Percentiles rank a stretch among this genome's conserved stretches.
phyloP scores from a whole-genome alignment of 352 stramenopile species.

The Globisporangium cylindrosporum region DNA sequence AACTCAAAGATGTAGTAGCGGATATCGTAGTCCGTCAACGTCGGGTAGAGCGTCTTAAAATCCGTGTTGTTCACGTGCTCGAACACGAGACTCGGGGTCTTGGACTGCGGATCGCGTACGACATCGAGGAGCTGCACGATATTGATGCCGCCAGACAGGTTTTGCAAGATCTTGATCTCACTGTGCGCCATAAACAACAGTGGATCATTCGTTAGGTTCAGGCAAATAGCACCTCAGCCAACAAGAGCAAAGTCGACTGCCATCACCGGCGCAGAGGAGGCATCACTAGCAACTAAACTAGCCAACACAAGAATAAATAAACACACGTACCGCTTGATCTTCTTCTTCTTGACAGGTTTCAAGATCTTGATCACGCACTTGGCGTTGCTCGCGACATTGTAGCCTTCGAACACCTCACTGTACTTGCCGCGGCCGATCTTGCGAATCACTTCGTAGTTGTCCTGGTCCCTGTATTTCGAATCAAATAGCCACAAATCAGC shows the following conservation, averaged over 20 bases:
- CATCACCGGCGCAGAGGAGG: too few species aligned
- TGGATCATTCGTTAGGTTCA: neutral
- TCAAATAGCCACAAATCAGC: too few species aligned
- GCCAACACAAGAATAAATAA: neutral
- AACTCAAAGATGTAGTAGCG: constrained; percentile 99
- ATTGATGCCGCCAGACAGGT: constrained; percentile 98
- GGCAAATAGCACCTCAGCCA: too few species aligned
- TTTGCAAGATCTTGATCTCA: constrained; percentile 99
- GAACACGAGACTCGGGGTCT: constrained; percentile 98
- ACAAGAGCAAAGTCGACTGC: too few species aligned
- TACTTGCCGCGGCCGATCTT: constrained; percentile 99
- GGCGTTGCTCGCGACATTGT: constrained; percentile 95
- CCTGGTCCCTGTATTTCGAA: constrained; percentile 83
- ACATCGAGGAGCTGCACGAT: constrained; percentile 99
- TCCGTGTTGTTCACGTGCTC: constrained; percentile 99
- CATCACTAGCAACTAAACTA: too few species aligned
- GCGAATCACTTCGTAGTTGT: constrained; percentile 99
- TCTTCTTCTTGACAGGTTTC: constrained; percentile 99
- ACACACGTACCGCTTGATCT: constrained; percentile 93
- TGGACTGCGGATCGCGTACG: constrained; percentile 97
- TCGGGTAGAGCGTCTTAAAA: constrained; percentile 99
- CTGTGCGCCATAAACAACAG: constrained; percentile 24
- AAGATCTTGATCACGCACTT: constrained; percentile 99
- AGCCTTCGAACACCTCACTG: constrained; percentile 98
- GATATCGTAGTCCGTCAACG: constrained; percentile 98